Evolutionary conservation across 768 basidiomycete species (phyloP), one percentile per base, ranked within the genome.

Genomic region (Macrocybe gigantea): DNA sequence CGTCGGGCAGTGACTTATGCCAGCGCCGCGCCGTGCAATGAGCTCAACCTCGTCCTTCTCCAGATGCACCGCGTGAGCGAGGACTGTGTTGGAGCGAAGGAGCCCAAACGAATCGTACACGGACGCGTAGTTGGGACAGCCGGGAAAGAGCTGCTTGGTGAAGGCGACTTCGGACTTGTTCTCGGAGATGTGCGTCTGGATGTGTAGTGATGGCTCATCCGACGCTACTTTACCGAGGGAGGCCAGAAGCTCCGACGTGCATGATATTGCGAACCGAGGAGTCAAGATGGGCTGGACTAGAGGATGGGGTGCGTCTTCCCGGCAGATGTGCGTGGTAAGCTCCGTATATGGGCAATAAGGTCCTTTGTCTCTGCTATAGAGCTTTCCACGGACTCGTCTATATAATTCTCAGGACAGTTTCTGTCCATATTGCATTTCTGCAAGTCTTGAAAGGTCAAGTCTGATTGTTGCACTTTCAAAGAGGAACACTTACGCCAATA

Each of bases 191-290:
- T 97, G 95, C 2, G 95, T 97, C 66, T 98, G 95, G 44, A 96
- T 87, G 45, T 77, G 76, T 33, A 98, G 72, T 1, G 65, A 53
- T 3, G 81, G 75, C 56, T 88, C 78, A 3, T 71, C 60, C 14
- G 67, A 59, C 0, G 86, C 86, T 36, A 95, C 65, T 5, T 67
- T 54, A 7, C 87, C 82, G 5, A 98, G 72, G 4, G 68, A 64
- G 1, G 59, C 41, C 43, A 97, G 74, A 31, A 94, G 79, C n/a
- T 77, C 67, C 9, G 73, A 63, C 0, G 93, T 82, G 65, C 93
- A 95, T 8, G 89, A 83, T 49, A 97, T 86, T 15, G 95, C 95
- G 63, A 97, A 98, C n/a, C 95, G 88, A 10, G 95, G 95, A 0
- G 95, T 97, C 38, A 97, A 68, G 57, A 93, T 82, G 5, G 95